These are phyloP conservation scores for Vaccinium vitisidaea DNA, from an alignment of 148 eudicot genomes.

Conservation along the genomic window DNA sequence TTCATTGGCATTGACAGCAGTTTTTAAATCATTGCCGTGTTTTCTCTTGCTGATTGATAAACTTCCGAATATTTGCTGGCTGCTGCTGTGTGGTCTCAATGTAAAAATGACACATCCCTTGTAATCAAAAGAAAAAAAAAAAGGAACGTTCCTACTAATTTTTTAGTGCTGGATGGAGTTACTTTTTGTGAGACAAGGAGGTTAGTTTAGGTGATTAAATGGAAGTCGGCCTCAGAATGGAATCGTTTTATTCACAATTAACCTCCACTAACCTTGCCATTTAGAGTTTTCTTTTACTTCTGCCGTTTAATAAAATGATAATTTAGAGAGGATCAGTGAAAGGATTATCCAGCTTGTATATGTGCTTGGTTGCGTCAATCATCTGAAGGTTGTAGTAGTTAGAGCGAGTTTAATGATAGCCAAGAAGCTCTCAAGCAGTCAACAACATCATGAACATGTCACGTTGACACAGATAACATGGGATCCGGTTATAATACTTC, in stretches of 20 bases:
- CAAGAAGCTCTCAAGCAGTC: too few species aligned
- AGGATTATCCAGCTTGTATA: too few species aligned
- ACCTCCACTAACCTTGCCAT: neutral
- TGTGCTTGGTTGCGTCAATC: too few species aligned
- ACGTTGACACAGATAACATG: too few species aligned
- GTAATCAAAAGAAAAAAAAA: neutral
- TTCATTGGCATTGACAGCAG: neutral
- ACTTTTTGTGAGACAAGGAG: neutral
- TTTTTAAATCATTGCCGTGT: neutral
- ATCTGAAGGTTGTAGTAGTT: too few species aligned
- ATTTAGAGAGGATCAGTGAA: too few species aligned
- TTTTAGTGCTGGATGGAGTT: neutral
- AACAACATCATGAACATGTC: too few species aligned
- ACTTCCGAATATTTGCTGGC: slow-evolving; percentile 9
- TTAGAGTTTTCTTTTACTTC: neutral
- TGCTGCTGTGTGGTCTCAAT: neutral
- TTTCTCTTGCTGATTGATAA: neutral
- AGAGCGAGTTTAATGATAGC: too few species aligned
- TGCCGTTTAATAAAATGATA: too few species aligned
- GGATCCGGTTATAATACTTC: too few species aligned
- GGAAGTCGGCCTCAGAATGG: neutral
- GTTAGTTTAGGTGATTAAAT: neutral
- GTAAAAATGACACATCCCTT: neutral
- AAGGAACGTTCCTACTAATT: neutral
- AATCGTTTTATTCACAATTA: neutral